These are phyloP conservation scores for Quercus phellos DNA, from an alignment of 331 rosid genomes.

Conservation along the genomic window DNA sequence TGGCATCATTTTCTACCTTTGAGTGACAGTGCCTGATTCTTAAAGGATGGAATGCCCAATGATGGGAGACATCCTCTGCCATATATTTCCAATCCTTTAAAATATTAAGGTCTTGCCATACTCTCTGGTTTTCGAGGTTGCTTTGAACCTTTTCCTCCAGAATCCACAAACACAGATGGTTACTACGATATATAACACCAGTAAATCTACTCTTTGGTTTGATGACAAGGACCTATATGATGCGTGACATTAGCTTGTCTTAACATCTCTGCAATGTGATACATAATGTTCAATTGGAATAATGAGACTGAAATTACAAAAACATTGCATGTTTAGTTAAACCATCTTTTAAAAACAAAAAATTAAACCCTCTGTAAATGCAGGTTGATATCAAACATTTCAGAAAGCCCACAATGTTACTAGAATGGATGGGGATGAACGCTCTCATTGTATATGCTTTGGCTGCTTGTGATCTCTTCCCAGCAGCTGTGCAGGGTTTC, in stretches of 20 bases:
- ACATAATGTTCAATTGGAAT: constrained; percentile 3
- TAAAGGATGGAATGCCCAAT: neutral
- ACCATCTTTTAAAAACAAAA: constrained; percentile 2
- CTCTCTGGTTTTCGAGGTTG: neutral
- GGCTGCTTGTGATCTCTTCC: constrained; percentile 72
- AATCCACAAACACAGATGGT: neutral
- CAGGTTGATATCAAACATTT: constrained; percentile 58
- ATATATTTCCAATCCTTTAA: neutral
- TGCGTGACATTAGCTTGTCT: neutral
- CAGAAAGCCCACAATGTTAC: constrained; percentile 52
- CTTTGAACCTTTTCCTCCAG: neutral
- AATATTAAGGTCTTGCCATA: neutral
- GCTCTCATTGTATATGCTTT: constrained; percentile 62
- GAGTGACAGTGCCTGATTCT: neutral
- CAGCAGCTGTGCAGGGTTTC: constrained; percentile 67
- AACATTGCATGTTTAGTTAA: constrained; percentile 13
- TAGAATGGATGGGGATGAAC: constrained; percentile 83
- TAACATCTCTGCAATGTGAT: neutral
- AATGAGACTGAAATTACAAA: neutral
- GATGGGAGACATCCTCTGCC: neutral
- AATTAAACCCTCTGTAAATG: neutral
- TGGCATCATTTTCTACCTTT: too few relatives aligned
- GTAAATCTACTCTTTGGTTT: neutral
- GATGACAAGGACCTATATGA: too few relatives aligned
- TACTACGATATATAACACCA: neutral